Base-by-base conservation (phyloP, 768 basidiomycete genomes). In the Pleurotus eryngii region DNA sequence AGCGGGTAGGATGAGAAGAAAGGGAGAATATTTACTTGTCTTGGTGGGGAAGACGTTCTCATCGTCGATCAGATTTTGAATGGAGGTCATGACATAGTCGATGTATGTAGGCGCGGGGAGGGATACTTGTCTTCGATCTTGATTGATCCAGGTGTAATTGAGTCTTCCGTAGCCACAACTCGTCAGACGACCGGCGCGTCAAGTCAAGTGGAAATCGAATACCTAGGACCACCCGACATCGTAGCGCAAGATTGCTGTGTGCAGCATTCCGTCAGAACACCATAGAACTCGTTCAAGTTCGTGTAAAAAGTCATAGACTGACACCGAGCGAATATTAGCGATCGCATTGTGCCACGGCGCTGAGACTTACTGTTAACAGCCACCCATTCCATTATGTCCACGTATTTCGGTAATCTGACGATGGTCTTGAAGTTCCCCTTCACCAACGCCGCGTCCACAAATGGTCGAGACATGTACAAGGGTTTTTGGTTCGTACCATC, bases 381-480 rank as follows among this genome's bases (percentile, higher is more conserved):
- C 26, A 96, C 95, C 95, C 95, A 97, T 68, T 97, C 95, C 81
- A 93, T 95, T 57, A 92, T 87, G 68, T 96, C 93, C 26, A 92
- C 89, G 64, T 95, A 97, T 70, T 96, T 97, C 5, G 96, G 96
- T 55, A 94, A 81, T 74, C 94, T 90, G 57, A 98, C 95, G 65
- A 98, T 98, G 3, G 95, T 97, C 77, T 96, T 98, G 79, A 97
- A 98, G 73, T 95, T 97, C 20, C 96, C 96, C 71, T 96, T 98
- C 58, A 98, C 95, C 45, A 98, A 81, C 0, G 96, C 93, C 1
- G 94, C 89, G 64, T 96, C 95, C 56, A 90, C 92, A 70, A 98
- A 98, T 3, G 95, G 95, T 55, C 90, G 90, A 71, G 90, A 96
- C 9, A 98, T 81, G 68, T 96, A 97, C 15, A 98, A 75, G 1